A percentile compares a stretch with the other conserved stretches of the same genome.
These are phyloP conservation scores for Microascus cirrosus DNA, from an alignment of 2,329 filamentous ascomycete species.

Conservation along the genomic window DNA sequence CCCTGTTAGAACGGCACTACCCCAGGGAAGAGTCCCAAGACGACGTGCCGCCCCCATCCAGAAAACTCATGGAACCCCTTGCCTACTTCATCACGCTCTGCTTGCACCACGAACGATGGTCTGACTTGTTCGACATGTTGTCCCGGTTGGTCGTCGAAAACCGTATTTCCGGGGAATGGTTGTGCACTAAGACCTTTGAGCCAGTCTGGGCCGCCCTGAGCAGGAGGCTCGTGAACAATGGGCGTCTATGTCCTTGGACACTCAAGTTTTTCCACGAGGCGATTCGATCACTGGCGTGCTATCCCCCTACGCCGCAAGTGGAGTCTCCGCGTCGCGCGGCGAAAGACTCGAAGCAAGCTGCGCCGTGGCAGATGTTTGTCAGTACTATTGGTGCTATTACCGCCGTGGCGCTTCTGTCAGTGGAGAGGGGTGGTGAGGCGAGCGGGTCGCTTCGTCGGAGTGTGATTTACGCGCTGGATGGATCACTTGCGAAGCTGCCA, in stretches of 20 bases:
- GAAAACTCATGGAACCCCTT: not conserved
- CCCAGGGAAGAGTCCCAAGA: conserved; percentile 1
- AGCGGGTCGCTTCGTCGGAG: not conserved
- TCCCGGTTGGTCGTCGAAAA: conserved; percentile 1
- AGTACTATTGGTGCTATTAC: not conserved
- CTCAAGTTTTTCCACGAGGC: conserved; percentile 8
- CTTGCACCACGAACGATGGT: conserved; percentile 4
- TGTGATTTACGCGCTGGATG: conserved; percentile 1
- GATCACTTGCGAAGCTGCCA: not conserved
- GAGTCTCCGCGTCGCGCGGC: not conserved
- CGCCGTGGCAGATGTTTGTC: conserved; percentile 1
- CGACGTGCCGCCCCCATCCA: not conserved
- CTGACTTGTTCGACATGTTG: conserved; percentile 6
- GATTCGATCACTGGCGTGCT: conserved; percentile 2
- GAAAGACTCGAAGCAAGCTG: not conserved
- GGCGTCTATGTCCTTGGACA: not conserved
- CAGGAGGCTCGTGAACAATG: conserved; percentile 1
- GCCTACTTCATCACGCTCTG: conserved; percentile 4
- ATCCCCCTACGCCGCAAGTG: not conserved
- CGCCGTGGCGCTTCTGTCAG: conserved; percentile 1
- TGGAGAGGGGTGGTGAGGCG: not conserved
- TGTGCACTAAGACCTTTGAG: conserved; percentile 6
- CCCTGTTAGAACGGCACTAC: conserved; percentile 1
- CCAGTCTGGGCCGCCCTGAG: conserved; percentile 7
- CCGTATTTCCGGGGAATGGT: conserved; percentile 7